Conservation (phyloP, 352 stramenopile species). For the Pilasporangium apinafurcum region DNA sequence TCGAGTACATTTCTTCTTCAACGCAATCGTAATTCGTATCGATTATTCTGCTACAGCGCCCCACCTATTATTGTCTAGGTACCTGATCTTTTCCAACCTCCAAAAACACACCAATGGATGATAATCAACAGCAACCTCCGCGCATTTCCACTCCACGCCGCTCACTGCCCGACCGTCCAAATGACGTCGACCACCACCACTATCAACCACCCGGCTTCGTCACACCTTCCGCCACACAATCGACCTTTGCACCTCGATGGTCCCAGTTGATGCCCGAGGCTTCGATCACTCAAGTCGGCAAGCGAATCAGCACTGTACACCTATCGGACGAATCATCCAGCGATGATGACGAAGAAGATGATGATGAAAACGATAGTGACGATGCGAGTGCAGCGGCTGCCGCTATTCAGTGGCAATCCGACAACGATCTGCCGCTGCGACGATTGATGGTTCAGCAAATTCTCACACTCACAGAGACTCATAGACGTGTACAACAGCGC, state of each 20-base stretch:
- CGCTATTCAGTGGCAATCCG: conserved; percentile 44
- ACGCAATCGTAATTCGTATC: no score
- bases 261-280: conserved; percentile 18
- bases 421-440: conserved; percentile 48
- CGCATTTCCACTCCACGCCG: no score
- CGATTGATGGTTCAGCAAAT: conserved; percentile 70
- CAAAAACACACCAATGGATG: no score
- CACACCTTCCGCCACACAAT: not conserved
- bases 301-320: conserved; percentile 13
- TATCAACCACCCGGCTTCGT: no score
- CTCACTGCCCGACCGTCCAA: no score
- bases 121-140: no score
- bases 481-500: conserved; percentile 8
- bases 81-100: no score
- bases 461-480: conserved; percentile 43
- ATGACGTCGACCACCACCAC: no score
- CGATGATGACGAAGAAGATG: conserved; percentile 7
- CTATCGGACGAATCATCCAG: conserved; percentile 9
- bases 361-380: conserved; percentile 2
- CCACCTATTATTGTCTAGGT: no score
- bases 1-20: no score
- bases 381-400: no score
- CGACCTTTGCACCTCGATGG: conserved; percentile 22
- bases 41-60: no score
- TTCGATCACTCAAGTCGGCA: conserved; percentile 6